Conservation (phyloP, 2,329 filamentous ascomycete genomes). For the Niveomyces coronatus region DNA sequence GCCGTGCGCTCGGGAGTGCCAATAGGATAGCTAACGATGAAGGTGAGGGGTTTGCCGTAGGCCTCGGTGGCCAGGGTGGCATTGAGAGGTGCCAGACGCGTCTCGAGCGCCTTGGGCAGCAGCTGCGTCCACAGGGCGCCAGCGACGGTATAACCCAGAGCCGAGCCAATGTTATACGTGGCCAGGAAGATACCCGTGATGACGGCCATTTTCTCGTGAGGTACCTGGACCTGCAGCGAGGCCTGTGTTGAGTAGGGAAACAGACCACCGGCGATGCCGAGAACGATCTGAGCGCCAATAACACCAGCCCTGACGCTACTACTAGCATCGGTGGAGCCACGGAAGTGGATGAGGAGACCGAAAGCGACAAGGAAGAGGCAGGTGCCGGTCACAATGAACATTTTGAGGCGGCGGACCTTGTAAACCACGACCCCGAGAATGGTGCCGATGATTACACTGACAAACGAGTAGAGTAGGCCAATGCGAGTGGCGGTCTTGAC, state of each 20-base stretch:
- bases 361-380: conserved; percentile 54
- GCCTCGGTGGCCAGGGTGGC: conserved; percentile 21
- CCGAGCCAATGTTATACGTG: conserved; percentile 52
- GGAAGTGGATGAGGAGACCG: conserved; percentile 52
- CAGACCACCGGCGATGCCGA: conserved; percentile 54
- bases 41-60: conserved; percentile 24
- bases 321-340: conserved; percentile 36
- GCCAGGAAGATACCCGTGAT: conserved; percentile 54
- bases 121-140: conserved; percentile 53
- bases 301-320: conserved; percentile 40
- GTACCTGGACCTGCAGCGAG: conserved; percentile 30
- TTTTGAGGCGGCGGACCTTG: conserved; percentile 48
- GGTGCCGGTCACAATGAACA: conserved; percentile 52
- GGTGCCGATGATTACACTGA: conserved; percentile 47
- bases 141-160: conserved; percentile 48
- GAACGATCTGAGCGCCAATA: conserved; percentile 50
- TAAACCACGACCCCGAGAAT: conserved; percentile 46
- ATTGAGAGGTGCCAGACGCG: conserved; percentile 32
- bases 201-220: conserved; percentile 47
- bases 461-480: conserved; percentile 46
- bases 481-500: conserved; percentile 47
- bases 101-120: conserved; percentile 39
- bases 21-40: conserved; percentile 22
- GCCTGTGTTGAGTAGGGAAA: conserved; percentile 43
- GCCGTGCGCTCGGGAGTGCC: conserved; percentile 32